Evolutionary conservation across 2,329 filamentous ascomycete species (phyloP), one percentile per base, ranked within the genome.

Genomic region (Mycosphaerella sp.): DNA sequence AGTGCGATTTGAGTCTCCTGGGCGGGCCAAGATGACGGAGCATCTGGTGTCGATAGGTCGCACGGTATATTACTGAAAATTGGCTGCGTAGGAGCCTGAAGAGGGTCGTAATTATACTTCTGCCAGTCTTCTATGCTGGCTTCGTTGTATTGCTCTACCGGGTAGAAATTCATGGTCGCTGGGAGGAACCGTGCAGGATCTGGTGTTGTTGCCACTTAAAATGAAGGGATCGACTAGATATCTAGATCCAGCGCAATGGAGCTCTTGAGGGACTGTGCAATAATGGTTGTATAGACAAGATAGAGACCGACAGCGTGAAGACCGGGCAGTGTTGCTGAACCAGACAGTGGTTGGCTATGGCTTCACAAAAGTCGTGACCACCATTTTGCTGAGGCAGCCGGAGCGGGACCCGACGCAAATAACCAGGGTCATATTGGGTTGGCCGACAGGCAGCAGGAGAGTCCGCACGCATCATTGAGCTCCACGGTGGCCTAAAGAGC

Each of bases 391-490:
- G 41, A 54, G 51, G 36, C 39, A 49, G 43, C 43, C 17, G 28
- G 45, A 41, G 27, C 55, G 55, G 52, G 55, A 53, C 50, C 44
- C 30, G 25, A 43, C 41, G 43, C 46, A 49, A 27, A 48, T 41
- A 48, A 42, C 45, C 45, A 48, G 45, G 45, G 45, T 48, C 45
- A 48, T 18, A 21, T 21, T 34, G 28, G 37, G 45, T 42, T 32
- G 39, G 37, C 41, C 45, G 49, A 48, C 49, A 43, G 55, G 41
- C 34, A 55, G 50, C 43, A 52, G 43, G 41, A 56, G 50, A 54
- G 48, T 58, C 54, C 50, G 50, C 55, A 53, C 51, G 55, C 53
- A 58, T 56, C 50, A 45, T 52, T 51, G 45, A 56, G 53, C 56
- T 58, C 51, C 53, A 52, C 53, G 41, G 30, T 41, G 50, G 54